Conservation (phyloP, 148 eudicot species). For the Arctostaphylos glauca region DNA sequence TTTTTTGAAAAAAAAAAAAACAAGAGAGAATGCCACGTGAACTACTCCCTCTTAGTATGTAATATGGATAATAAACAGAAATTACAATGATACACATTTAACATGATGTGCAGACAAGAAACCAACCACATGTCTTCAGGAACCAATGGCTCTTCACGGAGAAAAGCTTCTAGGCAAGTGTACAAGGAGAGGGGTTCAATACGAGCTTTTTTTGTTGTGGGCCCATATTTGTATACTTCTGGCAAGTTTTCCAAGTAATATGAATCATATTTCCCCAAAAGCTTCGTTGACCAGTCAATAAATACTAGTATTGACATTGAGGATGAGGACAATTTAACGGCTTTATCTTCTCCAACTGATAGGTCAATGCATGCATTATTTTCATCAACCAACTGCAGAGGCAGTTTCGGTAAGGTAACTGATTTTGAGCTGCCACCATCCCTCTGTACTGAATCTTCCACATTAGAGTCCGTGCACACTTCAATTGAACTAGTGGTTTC, state of each 20-base stretch:
- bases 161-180: slow-evolving; percentile 90
- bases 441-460: slow-evolving; percentile 24
- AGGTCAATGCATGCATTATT: slow-evolving; percentile 78
- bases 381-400: slow-evolving; percentile 84
- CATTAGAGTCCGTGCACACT: slow-evolving; percentile 30
- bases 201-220: slow-evolving; percentile 79
- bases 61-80: too few relatives aligned
- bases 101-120: slow-evolving; percentile 4
- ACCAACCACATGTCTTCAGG: slow-evolving; percentile 99
- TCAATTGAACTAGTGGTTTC: slow-evolving; percentile 28
- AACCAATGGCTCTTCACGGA: slow-evolving; percentile 96
- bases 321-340: slow-evolving; percentile 61
- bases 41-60: too few relatives aligned
- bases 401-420: slow-evolving; percentile 45
- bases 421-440: slow-evolving; percentile 36
- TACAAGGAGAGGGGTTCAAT: slow-evolving; percentile 87
- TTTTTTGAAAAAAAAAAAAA: too few relatives aligned
- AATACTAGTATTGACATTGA: slow-evolving; percentile 69
- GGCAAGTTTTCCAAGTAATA: slow-evolving; percentile 78
- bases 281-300: slow-evolving; percentile 88
- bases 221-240: slow-evolving; percentile 71
- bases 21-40: too few relatives aligned
- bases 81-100: not conserved
- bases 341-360: slow-evolving; percentile 73
- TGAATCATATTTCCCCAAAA: slow-evolving; percentile 67